Evolutionary conservation across 1,139 yeast genomes (phyloP).

Genomic region (Candida frijolesensis): DNA sequence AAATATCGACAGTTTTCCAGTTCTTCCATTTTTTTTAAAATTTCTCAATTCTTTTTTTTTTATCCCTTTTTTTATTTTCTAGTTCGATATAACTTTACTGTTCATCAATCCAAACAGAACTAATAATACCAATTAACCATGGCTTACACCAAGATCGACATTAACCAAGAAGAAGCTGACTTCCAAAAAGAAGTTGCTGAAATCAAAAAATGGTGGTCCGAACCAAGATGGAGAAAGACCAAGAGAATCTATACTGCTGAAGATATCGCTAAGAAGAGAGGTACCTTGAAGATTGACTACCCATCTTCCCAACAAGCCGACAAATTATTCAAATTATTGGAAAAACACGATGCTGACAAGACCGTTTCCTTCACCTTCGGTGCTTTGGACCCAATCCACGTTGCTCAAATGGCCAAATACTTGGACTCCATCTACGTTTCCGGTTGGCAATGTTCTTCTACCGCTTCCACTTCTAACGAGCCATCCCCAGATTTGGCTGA

Average conservation of each 20-base stretch:
- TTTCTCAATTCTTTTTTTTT: not conserved
- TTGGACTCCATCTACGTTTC: slow-evolving; percentile 91
- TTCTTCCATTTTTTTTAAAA: slow-evolving; percentile 3
- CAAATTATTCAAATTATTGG: slow-evolving; percentile 70
- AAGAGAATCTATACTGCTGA: slow-evolving; percentile 88
- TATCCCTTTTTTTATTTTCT: slow-evolving; percentile 1
- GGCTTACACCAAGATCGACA: slow-evolving; percentile 57
- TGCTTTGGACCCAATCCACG: slow-evolving; percentile 95
- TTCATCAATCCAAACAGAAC: not conserved
- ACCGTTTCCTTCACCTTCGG: slow-evolving; percentile 92
- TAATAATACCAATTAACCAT: slow-evolving; percentile 20
- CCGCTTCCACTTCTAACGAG: slow-evolving; percentile 95
- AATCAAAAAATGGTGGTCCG: slow-evolving; percentile 87
- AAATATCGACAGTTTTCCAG: slow-evolving; percentile 5
- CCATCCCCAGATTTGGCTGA: slow-evolving; percentile 99
- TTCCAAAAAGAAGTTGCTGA: slow-evolving; percentile 72
- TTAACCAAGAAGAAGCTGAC: slow-evolving; percentile 62
- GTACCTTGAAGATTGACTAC: slow-evolving; percentile 65
- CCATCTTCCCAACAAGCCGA: slow-evolving; percentile 84
- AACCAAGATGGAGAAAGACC: slow-evolving; percentile 88
- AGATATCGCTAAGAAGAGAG: slow-evolving; percentile 89
- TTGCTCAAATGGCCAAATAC: slow-evolving; percentile 94
- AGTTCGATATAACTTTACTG: not conserved
- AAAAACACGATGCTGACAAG: slow-evolving; percentile 71
- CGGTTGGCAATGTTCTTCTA: slow-evolving; percentile 98